Percentiles rank a stretch among this genome's conserved stretches.
Evolutionary conservation across 2,329 filamentous ascomycete species (phyloP).

Genomic region (Alternaria infectoria): DNA sequence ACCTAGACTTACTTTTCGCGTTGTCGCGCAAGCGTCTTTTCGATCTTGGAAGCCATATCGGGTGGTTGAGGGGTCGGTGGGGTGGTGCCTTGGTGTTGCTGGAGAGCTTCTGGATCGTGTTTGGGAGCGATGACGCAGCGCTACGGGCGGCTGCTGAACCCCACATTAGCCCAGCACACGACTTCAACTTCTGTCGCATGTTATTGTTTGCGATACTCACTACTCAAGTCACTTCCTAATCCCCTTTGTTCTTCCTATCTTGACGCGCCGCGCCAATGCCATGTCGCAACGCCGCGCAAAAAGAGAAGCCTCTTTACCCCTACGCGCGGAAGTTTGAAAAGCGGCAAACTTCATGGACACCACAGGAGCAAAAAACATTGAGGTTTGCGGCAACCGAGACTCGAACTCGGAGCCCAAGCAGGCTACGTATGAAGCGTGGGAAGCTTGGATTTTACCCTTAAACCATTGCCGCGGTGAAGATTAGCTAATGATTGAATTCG

Average conservation of each 20-base stretch:
- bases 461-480: constrained; percentile 28
- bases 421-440: constrained; percentile 22
- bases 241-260: neutral
- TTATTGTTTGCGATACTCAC: neutral
- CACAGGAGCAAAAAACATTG: neutral
- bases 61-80: neutral
- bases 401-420: constrained; percentile 39
- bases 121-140: constrained; percentile 25
- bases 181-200: neutral
- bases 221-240: neutral
- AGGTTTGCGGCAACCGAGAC: constrained; percentile 28
- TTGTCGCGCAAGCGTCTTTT: constrained; percentile 75
- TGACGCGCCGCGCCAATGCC: no score
- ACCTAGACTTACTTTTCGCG: constrained; percentile 68
- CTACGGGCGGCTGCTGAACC: constrained; percentile 16
- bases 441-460: constrained; percentile 43
- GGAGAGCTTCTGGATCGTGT: constrained; percentile 4
- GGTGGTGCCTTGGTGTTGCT: neutral
- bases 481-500: no score
- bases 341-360: neutral
- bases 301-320: neutral
- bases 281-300: neutral
- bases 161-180: constrained; percentile 6
- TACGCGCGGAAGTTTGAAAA: neutral
- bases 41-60: constrained; percentile 60